Evolutionary conservation across 2,329 filamentous ascomycete species (phyloP), one percentile per base, ranked within the genome.

Genomic region (Alternaria angustiovoidea): DNA sequence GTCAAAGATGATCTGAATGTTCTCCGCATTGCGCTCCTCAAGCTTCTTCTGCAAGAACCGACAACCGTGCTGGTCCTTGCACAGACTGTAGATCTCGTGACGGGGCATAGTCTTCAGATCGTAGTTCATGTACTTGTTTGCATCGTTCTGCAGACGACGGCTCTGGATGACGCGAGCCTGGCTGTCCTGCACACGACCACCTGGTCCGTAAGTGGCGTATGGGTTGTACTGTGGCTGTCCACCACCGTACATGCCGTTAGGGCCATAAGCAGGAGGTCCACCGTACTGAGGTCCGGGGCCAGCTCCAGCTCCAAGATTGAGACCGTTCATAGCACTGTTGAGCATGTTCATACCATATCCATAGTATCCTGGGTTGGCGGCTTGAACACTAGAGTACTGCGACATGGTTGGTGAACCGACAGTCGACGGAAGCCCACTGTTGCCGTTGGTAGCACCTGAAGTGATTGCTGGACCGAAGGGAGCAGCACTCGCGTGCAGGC

Each of bases 31-130:
- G 70, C 91, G 91, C 75, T 96, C 94, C 81, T 99, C 95, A 5
- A 99, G 86, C 83, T 98, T 97, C 84, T 96, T 95, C 82, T 99
- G 95, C 57, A 99, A 83, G 78, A 95, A 99, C 60, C 95, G 91
- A 75, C 95, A 99, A 60, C 95, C 95, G 79, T 99, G 94, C 81
- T 99, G 95, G 74, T 99, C 95, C 81, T 97, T 98, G 86, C 94
- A 98, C 36, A 97, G 84, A 51, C 88, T 86, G 78, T 97, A 96
- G 72, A 99, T 92, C 71, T 93, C 90, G 49, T 93, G 92, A 34
- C 73, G 73, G 36, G 86, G 85, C 71, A 95, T 90, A 34, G 89
- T 87, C 75, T 97, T 92, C 22, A 98, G 84, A 14, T 92, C 88
- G 74, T 92, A 87, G 75, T 95, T 94, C 69, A 91, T 88, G 80